Conservation (phyloP, 2,329 filamentous ascomycete genomes). For the Phaeoacremonium minimum region DNA sequence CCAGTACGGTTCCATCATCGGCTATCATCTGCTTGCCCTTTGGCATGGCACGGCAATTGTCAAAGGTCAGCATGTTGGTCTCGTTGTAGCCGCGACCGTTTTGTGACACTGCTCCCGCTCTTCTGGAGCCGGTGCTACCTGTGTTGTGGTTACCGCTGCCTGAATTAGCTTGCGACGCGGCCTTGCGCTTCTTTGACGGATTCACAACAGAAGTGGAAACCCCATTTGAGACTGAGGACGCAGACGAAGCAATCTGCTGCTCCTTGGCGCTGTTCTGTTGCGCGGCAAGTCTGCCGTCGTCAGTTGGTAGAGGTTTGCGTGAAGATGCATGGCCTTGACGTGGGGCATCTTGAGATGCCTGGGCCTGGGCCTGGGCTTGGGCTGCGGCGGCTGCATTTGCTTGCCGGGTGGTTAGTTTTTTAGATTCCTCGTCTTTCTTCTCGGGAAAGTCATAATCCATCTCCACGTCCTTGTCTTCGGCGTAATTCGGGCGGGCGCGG, state of each 20-base stretch:
- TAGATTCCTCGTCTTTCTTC: conserved; percentile 51
- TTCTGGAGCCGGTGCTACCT: conserved; percentile 12
- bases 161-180: conserved; percentile 39
- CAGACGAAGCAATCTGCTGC: conserved; percentile 12
- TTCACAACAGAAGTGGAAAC: conserved; percentile 41
- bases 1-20: conserved; percentile 83
- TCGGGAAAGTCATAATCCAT: conserved; percentile 69
- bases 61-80: conserved; percentile 87
- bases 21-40: conserved; percentile 77
- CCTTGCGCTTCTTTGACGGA: conserved; percentile 81
- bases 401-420: conserved; percentile 48
- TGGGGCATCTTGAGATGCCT: conserved; percentile 13
- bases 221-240: conserved; percentile 13
- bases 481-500: conserved; percentile 83
- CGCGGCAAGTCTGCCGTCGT: conserved; percentile 31
- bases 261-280: conserved; percentile 33
- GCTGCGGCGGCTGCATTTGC: conserved; percentile 16
- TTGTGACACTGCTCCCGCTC: conserved; percentile 14
- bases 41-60: conserved; percentile 62
- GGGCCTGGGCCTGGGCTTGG: conserved; percentile 33
- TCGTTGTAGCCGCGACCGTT: conserved; percentile 43
- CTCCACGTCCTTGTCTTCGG: conserved; percentile 88
- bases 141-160: conserved; percentile 15
- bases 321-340: conserved; percentile 18
- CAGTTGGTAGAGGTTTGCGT: conserved; percentile 23